Base-by-base conservation (phyloP, 768 basidiomycete genomes). In the Lyophyllum decastes region DNA sequence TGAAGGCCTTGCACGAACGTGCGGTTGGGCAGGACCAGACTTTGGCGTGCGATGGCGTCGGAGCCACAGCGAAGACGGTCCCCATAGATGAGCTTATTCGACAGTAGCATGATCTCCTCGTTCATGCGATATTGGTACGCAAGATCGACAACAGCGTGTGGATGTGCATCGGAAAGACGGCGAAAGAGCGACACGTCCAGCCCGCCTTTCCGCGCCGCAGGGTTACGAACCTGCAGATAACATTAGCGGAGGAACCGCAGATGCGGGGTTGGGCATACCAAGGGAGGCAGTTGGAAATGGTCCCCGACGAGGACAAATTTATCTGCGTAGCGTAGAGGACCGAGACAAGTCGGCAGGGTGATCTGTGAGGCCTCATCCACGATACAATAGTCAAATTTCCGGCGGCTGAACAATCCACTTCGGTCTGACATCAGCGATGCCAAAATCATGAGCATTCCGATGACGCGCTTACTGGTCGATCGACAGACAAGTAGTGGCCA, bases 351-450 rank as follows among this genome's bases (percentile, higher is more conserved):
- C 0, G 97, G 97, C 1, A 98, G 73, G 0, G 97, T 98, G 61
- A 98, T 95, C 68, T 98, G 96, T 0, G 97, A 98, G 0, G 97
- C 97, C 70, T 99, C 97, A 60, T 98, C 97, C 17, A 99, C 89
- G 55, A 99, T 97, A 73, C 96, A 98, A 66, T 93, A 95, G 69
- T 99, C 95, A 66, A 98, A 99, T 21, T 75, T 85, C 7, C 96
- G 82, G 10, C 90, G 84, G 47, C 82, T 81, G 72, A 99, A 98
- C 7, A 99, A 66, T 0, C 94, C 85, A 66, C 95, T 94, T 45
- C 11, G 11, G 14, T 30, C 51, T 61, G 38, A 34, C 30, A 35
- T 61, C 41, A 58, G 14, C 24, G 4, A 40, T 22, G 34, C 50
- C 6, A 49, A 21, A 19, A 22, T 57, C 17, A 27, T 30, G 21